Evolutionary conservation across 305 asterid genomes (phyloP), one percentile per base, ranked within the genome.

Genomic region (Fraxinus velutina): DNA sequence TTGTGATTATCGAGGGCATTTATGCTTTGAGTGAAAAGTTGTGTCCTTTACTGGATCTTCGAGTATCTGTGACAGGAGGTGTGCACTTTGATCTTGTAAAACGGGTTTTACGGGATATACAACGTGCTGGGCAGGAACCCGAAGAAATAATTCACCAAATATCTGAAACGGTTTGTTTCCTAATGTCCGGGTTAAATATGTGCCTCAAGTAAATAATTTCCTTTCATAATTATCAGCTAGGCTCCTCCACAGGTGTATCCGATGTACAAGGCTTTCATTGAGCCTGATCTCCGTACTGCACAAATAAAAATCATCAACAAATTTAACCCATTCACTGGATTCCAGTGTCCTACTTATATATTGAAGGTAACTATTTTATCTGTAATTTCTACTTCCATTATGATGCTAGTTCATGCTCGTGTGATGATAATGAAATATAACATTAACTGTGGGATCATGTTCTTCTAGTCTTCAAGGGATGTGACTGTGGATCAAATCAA

Each of bases 51-150:
- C 92, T 97, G 83, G 99, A 94, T 88, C 98, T 97, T 47, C 91
- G 97, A 81, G 91, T 97, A 84, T 97, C 99, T 55, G 97, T 97
- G 76, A 97, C 97, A 0, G 99, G 99, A 73, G 99, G 99, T 22
- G 98, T 97, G 77, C 99, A 97, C 89, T 94, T 96, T 89, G 99
- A 97, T 88, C 98, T 97, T 39, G 99, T 97, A 72, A 97, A 97
- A 87, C 92, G 98, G 86, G 98, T 97, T 87, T 88, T 97, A 83
- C 90, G 99, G 85, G 98, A 94, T 89, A 97, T 97, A 86, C 98
- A 95, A 80, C 96, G 98, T 80, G 99, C 94, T 57, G 98, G 97
- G 73, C 99, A 97, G 88, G 97, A 92, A 85, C 99, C 99, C 3
- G 96, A 95, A 85, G 98, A 97, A 91, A 96, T 97, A 84, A 97